These are phyloP conservation scores for Mycena alexandri DNA, from an alignment of 768 basidiomycete genomes.

Conservation along the genomic window DNA sequence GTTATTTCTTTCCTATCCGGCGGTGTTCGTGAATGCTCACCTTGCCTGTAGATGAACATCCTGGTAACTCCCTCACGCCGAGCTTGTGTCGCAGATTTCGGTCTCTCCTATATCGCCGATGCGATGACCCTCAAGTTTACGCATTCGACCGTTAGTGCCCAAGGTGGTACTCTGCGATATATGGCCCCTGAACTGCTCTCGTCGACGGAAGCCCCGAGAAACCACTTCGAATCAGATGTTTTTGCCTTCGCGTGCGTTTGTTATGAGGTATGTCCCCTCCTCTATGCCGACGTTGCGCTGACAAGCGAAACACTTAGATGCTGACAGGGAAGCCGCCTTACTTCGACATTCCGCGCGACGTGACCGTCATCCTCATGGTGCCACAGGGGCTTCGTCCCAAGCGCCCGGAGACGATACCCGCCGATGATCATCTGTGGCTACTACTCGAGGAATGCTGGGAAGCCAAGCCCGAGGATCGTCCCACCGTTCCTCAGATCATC, in stretches of 20 bases:
- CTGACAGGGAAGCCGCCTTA: slow-evolving; percentile 26
- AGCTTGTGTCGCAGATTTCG: slow-evolving; percentile 38
- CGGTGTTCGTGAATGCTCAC: background rate
- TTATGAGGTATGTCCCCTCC: slow-evolving; percentile 24
- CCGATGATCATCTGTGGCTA: slow-evolving; percentile 26
- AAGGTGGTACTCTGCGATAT: slow-evolving; percentile 31
- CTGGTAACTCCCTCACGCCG: slow-evolving; percentile 34
- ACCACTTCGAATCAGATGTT: slow-evolving; percentile 25
- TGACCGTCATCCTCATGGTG: slow-evolving; percentile 17
- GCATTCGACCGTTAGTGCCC: slow-evolving; percentile 22
- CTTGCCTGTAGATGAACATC: slow-evolving; percentile 29
- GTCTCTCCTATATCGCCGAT: slow-evolving; percentile 32
- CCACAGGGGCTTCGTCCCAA: slow-evolving; percentile 15
- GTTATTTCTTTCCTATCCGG: background rate
- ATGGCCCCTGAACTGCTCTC: slow-evolving; percentile 27
- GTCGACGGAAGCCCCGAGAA: background rate
- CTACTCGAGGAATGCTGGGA: slow-evolving; percentile 30
- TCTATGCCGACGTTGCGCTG: too few species aligned
- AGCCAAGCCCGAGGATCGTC: slow-evolving; percentile 13
- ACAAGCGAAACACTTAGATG: slow-evolving; percentile 15
- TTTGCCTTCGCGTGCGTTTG: slow-evolving; percentile 33
- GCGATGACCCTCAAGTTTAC: slow-evolving; percentile 25
- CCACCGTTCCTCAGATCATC: slow-evolving; percentile 16
- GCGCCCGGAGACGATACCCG: slow-evolving; percentile 12
- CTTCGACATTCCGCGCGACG: slow-evolving; percentile 11